Evolutionary conservation across 108 stramenopile species (phyloP).

Genomic region (Aurantiochytrium sp.): DNA sequence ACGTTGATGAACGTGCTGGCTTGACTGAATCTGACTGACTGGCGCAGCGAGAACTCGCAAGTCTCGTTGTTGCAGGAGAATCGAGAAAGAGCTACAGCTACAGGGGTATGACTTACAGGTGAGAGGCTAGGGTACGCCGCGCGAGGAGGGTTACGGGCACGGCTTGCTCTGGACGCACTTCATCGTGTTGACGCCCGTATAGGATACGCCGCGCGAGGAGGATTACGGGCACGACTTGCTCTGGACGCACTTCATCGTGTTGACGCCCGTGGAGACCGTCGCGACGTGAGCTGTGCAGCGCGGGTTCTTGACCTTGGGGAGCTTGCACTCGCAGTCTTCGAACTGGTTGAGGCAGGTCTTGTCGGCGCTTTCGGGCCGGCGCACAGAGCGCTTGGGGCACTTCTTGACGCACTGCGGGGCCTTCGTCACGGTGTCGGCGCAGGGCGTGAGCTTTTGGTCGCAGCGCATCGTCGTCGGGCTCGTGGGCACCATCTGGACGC

Average conservation of each 20-base stretch:
- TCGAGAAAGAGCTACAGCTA: too few species aligned
- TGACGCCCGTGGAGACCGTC: not conserved
- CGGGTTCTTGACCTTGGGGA: not conserved
- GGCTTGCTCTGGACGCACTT: not conserved
- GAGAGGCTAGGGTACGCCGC: too few species aligned
- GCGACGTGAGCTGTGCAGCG: not conserved
- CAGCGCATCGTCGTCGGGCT: not conserved
- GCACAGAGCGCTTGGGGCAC: too few species aligned
- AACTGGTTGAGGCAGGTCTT: not conserved
- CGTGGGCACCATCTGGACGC: not conserved
- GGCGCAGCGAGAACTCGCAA: too few species aligned
- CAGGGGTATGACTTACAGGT: too few species aligned
- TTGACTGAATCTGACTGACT: too few species aligned
- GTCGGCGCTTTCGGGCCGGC: too few species aligned
- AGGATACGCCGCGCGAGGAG: too few species aligned
- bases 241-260: not conserved
- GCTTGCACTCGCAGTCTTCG: not conserved
- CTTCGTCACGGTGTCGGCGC: not conserved
- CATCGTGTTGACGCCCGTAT: not conserved
- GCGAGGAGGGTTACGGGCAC: not conserved
- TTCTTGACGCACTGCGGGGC: too few species aligned
- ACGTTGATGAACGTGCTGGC: too few species aligned
- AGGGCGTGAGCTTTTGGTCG: not conserved
- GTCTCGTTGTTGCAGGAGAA: too few species aligned
- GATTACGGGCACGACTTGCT: not conserved